Evolutionary conservation across 2,329 filamentous ascomycete species (phyloP).

Genomic region (Fusarium sp.): DNA sequence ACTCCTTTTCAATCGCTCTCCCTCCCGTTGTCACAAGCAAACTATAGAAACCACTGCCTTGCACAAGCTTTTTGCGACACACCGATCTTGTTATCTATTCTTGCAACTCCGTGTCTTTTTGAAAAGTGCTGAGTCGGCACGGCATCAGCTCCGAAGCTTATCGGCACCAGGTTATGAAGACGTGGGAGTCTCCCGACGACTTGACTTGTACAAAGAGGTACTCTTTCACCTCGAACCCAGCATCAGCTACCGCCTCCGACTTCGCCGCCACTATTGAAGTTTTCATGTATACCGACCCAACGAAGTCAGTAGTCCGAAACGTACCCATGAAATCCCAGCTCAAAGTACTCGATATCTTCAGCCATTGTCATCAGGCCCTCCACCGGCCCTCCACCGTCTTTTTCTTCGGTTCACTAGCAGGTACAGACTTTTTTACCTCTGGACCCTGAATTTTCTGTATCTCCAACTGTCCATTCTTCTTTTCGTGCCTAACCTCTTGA

Average conservation of each 20-base stretch:
- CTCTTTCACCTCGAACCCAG: slow-evolving; percentile 4
- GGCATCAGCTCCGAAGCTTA: slow-evolving; percentile 23
- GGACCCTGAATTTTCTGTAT: slow-evolving; percentile 16
- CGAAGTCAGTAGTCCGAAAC: slow-evolving; percentile 24
- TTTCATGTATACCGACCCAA: slow-evolving; percentile 31
- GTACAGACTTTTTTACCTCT: slow-evolving; percentile 30
- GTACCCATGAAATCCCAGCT: slow-evolving; percentile 20
- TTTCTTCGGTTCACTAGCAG: slow-evolving; percentile 35
- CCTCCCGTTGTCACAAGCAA: slow-evolving; percentile 25
- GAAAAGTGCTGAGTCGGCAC: neutral
- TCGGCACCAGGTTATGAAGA: slow-evolving; percentile 11
- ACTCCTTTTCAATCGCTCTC: slow-evolving; percentile 28
- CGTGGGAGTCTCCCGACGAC: slow-evolving; percentile 3
- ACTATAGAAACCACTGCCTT: neutral
- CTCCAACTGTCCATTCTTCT: slow-evolving; percentile 19
- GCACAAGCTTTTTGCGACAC: slow-evolving; percentile 3
- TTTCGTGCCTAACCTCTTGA: slow-evolving; percentile 30
- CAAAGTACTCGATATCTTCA: slow-evolving; percentile 30
- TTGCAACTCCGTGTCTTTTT: neutral
- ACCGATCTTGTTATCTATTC: slow-evolving; percentile 1
- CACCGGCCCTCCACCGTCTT: slow-evolving; percentile 40
- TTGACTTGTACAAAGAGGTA: slow-evolving; percentile 11
- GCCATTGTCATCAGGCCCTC: slow-evolving; percentile 33
- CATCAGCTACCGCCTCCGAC: slow-evolving; percentile 18
- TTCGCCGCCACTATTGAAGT: slow-evolving; percentile 24